Evolutionary conservation across 2,329 filamentous ascomycete genomes (phyloP).

Genomic region (Paracoccidioides brasiliensis): DNA sequence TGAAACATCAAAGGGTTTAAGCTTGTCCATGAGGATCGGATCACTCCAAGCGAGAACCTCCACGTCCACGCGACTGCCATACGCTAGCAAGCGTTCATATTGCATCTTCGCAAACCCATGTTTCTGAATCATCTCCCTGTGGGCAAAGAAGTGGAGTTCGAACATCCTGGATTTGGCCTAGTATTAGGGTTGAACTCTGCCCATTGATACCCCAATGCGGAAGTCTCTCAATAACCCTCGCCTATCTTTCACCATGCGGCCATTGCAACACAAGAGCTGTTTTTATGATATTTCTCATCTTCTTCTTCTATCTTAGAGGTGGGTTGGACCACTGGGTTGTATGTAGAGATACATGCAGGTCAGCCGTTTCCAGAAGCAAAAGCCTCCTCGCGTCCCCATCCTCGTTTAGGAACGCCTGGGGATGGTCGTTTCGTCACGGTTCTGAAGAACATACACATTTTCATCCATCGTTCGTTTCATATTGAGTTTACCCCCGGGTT

Average conservation of each 20-base stretch:
- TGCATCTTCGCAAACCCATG: not conserved
- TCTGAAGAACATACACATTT: not conserved
- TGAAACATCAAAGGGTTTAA: too few species aligned
- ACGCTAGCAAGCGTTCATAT: not conserved
- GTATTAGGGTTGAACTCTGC: not conserved
- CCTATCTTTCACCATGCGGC: not conserved
- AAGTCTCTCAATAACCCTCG: slow-evolving; percentile 4
- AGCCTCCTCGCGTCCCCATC: not conserved
- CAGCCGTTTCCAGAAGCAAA: not conserved
- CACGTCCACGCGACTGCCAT: not conserved
- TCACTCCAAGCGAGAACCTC: too few species aligned
- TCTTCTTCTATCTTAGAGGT: not conserved
- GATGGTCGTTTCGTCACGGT: not conserved
- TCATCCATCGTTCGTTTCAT: not conserved
- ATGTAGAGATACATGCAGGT: not conserved
- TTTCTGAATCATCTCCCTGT: not conserved
- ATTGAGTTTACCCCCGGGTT: not conserved
- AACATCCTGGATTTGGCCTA: not conserved
- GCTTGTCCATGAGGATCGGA: too few species aligned
- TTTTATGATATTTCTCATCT: not conserved
- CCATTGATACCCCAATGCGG: slow-evolving; percentile 11
- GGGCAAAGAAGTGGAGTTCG: not conserved
- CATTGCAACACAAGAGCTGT: slow-evolving; percentile 5
- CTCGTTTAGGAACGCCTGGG: not conserved
- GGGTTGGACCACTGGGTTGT: not conserved